These are phyloP conservation scores for Silene noctiflora DNA, from an alignment of 179 eudicot species.

Conservation along the genomic window DNA sequence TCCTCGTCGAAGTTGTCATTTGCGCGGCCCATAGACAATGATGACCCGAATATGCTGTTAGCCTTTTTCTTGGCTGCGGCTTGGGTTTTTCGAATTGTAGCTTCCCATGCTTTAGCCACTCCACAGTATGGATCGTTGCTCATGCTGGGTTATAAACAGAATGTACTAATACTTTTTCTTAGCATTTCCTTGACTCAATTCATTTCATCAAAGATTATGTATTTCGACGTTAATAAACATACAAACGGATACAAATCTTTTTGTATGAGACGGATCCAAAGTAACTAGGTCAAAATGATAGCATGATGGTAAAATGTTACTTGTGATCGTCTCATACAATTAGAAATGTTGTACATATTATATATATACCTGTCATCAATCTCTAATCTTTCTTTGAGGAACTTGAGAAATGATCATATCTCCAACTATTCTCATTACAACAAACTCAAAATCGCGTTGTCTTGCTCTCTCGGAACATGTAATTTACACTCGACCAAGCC, in stretches of 20 bases:
- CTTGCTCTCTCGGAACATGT: background rate
- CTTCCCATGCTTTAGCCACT: slow-evolving; percentile 77
- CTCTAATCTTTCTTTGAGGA: slow-evolving; percentile 17
- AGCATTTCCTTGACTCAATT: background rate
- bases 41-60: slow-evolving; percentile 58
- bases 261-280: background rate
- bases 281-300: background rate
- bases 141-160: slow-evolving; percentile 24
- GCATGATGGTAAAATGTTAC: background rate
- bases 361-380: slow-evolving; percentile 20
- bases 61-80: slow-evolving; percentile 62
- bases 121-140: slow-evolving; percentile 36
- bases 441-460: background rate
- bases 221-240: background rate
- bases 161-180: background rate
- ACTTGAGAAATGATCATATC: slow-evolving; percentile 26
- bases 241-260: background rate
- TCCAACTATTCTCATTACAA: slow-evolving; percentile 17
- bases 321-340: slow-evolving; percentile 10
- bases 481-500: slow-evolving; percentile 7
- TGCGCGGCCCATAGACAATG: slow-evolving; percentile 63
- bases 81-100: slow-evolving; percentile 65
- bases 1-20: slow-evolving; percentile 44
- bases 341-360: slow-evolving; percentile 4
- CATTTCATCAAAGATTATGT: background rate